Evolutionary conservation across 2,329 filamentous ascomycete species (phyloP).

Genomic region (Phaeosphaeria sp.): DNA sequence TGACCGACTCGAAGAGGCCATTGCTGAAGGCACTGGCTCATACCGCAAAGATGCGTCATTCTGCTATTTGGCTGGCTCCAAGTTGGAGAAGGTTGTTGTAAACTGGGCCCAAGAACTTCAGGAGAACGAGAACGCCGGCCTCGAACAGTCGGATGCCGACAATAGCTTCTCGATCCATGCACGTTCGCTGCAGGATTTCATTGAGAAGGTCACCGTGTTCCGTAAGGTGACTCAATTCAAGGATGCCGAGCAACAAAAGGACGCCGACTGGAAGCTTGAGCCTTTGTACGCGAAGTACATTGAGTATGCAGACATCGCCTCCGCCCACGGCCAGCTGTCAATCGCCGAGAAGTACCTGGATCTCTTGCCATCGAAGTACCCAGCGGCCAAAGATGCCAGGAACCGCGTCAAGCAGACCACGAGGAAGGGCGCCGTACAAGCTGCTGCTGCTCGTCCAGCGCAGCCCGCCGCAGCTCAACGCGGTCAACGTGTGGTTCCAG

Average conservation of each 20-base stretch:
- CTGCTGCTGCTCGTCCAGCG: constrained; percentile 49
- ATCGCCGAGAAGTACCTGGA: constrained; percentile 91
- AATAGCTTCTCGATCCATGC: constrained; percentile 93
- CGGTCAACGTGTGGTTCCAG: constrained; percentile 45
- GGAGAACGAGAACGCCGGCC: constrained; percentile 77
- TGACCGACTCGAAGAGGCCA: constrained; percentile 81
- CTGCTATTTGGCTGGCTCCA: constrained; percentile 94
- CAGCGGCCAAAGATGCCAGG: constrained; percentile 84
- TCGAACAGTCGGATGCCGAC: constrained; percentile 73
- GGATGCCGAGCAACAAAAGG: constrained; percentile 74
- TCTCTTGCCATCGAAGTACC: constrained; percentile 82
- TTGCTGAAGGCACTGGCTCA: constrained; percentile 57
- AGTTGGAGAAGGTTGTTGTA: constrained; percentile 93
- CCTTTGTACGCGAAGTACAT: constrained; percentile 92
- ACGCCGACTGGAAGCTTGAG: constrained; percentile 86
- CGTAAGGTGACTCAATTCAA: constrained; percentile 90
- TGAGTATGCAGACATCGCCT: constrained; percentile 95
- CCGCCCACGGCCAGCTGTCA: constrained; percentile 83
- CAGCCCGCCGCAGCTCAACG: constrained; percentile 45
- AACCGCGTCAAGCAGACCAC: constrained; percentile 86
- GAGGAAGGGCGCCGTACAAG: constrained; percentile 62
- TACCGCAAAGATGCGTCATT: constrained; percentile 88
- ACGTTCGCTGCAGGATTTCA: constrained; percentile 85
- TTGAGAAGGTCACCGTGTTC: constrained; percentile 98
- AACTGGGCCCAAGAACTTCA: constrained; percentile 94